Evolutionary conservation across 805 yeast genomes (phyloP).

Genomic region (Kazachstania africana): DNA sequence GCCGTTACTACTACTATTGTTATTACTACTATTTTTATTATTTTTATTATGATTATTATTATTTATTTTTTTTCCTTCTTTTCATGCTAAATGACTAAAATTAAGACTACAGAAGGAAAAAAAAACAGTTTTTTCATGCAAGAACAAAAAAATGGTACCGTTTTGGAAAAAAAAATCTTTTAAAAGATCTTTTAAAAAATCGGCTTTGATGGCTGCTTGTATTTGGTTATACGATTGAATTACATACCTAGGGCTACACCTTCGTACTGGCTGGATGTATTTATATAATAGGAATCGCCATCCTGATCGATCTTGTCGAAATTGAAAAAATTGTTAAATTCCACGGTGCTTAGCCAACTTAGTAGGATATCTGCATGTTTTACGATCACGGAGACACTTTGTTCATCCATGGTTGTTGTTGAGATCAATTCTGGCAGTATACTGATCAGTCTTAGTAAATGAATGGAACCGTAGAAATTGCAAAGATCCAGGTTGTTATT

Average conservation of each 20-base stretch:
- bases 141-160: too few species aligned
- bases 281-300: slow-evolving; percentile 15
- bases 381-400: slow-evolving; percentile 31
- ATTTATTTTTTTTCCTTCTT: too few species aligned
- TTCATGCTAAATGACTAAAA: too few species aligned
- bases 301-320: slow-evolving; percentile 1
- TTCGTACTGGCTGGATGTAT: slow-evolving; percentile 27
- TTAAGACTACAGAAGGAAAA: too few species aligned
- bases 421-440: slow-evolving; percentile 75
- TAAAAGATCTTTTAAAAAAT: too few species aligned
- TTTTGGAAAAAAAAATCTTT: too few species aligned
- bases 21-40: too few species aligned
- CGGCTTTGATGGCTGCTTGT: too few species aligned
- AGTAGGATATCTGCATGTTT: slow-evolving; percentile 19
- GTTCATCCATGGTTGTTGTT: slow-evolving; percentile 71
- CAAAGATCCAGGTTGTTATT: slow-evolving; percentile 6
- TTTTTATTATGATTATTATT: too few species aligned
- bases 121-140: too few species aligned
- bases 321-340: slow-evolving; percentile 8
- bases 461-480: slow-evolving; percentile 68
- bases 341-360: slow-evolving; percentile 18
- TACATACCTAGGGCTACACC: slow-evolving; percentile 26
- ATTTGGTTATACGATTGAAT: too few species aligned
- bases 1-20: too few species aligned
- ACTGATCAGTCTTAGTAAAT: slow-evolving; percentile 64